Evolutionary conservation across 1,284 basidiomycete genomes (phyloP).

Genomic region (Psilocybe mexicana): DNA sequence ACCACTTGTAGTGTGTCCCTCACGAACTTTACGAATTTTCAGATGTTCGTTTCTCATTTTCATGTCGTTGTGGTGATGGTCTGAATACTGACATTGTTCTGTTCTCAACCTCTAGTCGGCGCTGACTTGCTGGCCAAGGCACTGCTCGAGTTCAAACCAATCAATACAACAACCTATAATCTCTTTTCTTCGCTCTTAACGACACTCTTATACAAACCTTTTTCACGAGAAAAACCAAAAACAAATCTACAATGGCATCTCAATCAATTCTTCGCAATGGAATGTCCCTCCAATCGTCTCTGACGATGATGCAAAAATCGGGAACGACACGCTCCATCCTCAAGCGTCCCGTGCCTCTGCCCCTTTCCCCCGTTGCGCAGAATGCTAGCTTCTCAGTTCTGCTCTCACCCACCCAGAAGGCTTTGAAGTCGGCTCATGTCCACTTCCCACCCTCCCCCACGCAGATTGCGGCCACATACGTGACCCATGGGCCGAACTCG

Average conservation of each 20-base stretch:
- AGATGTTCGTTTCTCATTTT: conserved; percentile 17
- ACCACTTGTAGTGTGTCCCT: conserved; percentile 31
- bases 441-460: conserved; percentile 58
- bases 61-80: not conserved
- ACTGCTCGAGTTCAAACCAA: conserved; percentile 30
- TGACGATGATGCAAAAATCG: conserved; percentile 29
- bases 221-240: conserved; percentile 8
- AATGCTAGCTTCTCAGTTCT: conserved; percentile 33
- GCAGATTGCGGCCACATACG: conserved; percentile 47
- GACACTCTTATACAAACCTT: conserved; percentile 24
- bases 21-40: conserved; percentile 26
- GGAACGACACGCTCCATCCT: conserved; percentile 35
- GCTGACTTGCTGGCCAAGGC: conserved; percentile 47
- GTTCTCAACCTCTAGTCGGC: conserved; percentile 22
- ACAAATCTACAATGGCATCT: conserved; percentile 28
- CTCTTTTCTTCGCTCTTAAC: conserved; percentile 17
- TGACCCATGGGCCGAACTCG: conserved; percentile 48
- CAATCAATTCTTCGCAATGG: conserved; percentile 34
- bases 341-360: conserved; percentile 40
- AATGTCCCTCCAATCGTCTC: conserved; percentile 30
- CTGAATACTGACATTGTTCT: conserved; percentile 10
- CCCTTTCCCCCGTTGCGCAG: conserved; percentile 34
- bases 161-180: conserved; percentile 17
- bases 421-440: conserved; percentile 48
- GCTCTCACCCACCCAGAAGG: conserved; percentile 28